These are phyloP conservation scores for Pleurotus djamor DNA, from an alignment of 768 basidiomycete genomes.

Conservation along the genomic window DNA sequence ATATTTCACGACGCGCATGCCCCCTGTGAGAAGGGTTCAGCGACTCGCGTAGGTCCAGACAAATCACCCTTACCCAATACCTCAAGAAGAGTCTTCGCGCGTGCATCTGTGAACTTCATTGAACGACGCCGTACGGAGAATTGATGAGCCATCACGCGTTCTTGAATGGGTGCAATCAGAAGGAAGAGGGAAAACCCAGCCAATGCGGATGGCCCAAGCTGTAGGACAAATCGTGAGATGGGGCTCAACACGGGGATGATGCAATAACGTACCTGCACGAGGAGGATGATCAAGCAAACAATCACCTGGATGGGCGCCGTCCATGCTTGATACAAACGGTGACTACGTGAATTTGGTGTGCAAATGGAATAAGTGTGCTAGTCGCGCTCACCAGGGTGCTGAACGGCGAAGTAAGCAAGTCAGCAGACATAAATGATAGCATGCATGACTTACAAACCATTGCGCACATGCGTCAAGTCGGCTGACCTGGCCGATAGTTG, in stretches of 20 bases:
- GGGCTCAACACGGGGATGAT: background rate
- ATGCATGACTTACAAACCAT: slow-evolving; percentile 60
- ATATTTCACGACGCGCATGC: slow-evolving; percentile 75
- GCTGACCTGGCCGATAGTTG: slow-evolving; percentile 35
- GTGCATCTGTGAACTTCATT: slow-evolving; percentile 61
- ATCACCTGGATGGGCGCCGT: slow-evolving; percentile 67
- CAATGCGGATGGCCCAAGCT: slow-evolving; percentile 70
- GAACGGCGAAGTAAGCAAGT: background rate
- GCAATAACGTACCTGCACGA: slow-evolving; percentile 43
- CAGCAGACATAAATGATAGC: background rate
- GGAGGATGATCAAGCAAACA: slow-evolving; percentile 58
- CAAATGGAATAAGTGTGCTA: no score
- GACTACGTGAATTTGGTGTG: background rate
- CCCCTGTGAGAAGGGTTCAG: slow-evolving; percentile 26
- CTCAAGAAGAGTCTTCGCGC: slow-evolving; percentile 65
- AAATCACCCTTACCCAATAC: slow-evolving; percentile 41
- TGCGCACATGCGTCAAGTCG: slow-evolving; percentile 61
- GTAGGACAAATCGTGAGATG: background rate
- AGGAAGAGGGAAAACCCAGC: slow-evolving; percentile 70
- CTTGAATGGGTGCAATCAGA: slow-evolving; percentile 60
- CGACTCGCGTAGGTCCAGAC: background rate
- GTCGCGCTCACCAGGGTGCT: slow-evolving; percentile 37
- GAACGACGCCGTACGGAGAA: slow-evolving; percentile 50
- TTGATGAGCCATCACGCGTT: slow-evolving; percentile 58
- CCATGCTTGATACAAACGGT: slow-evolving; percentile 40